These are phyloP conservation scores for Cytospora mali DNA, from an alignment of 2,329 filamentous ascomycete species.

Conservation along the genomic window DNA sequence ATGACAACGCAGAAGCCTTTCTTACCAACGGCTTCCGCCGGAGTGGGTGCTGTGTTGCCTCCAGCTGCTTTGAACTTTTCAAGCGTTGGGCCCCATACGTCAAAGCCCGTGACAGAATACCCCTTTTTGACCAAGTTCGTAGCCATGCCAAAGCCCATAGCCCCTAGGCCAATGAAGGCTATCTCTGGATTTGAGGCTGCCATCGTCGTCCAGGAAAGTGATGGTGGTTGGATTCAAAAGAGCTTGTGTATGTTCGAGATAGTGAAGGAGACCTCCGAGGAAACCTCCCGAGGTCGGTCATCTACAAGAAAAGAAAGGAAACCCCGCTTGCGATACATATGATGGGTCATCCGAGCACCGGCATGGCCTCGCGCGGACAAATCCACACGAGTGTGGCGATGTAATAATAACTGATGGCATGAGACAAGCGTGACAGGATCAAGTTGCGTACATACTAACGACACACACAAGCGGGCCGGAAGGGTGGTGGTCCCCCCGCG, in stretches of 20 bases:
- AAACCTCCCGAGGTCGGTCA: neutral
- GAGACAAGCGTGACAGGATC: neutral
- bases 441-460: neutral
- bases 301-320: slow-evolving; percentile 6
- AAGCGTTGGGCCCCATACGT: slow-evolving; percentile 68
- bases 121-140: slow-evolving; percentile 69
- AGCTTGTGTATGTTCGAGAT: neutral
- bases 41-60: slow-evolving; percentile 60
- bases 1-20: slow-evolving; percentile 69
- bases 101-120: slow-evolving; percentile 70
- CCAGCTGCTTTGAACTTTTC: slow-evolving; percentile 66
- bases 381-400: neutral
- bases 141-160: slow-evolving; percentile 84
- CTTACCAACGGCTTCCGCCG: slow-evolving; percentile 61
- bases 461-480: neutral
- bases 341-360: neutral
- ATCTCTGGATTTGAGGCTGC: slow-evolving; percentile 44
- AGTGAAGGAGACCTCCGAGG: neutral
- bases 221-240: neutral
- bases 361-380: neutral
- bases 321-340: slow-evolving; percentile 8
- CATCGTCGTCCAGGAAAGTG: slow-evolving; percentile 31
- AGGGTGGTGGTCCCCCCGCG: too few relatives aligned
- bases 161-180: slow-evolving; percentile 74
- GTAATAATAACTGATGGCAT: too few relatives aligned